Base-by-base conservation (phyloP, 257 asterid genomes). In the Osmanthus fragrans region DNA sequence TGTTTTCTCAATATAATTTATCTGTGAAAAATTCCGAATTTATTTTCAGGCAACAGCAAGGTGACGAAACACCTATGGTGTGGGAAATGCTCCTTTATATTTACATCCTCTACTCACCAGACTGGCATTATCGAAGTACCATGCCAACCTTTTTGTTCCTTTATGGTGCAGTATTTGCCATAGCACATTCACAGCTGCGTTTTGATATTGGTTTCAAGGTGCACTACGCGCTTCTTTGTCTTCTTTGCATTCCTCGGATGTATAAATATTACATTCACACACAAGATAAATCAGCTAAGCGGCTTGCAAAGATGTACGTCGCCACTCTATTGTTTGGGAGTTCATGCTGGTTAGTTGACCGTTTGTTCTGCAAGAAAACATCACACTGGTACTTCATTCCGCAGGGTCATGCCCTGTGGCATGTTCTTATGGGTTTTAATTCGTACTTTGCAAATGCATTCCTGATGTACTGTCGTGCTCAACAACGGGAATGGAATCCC, bases 81-180 rank as follows among this genome's bases (percentile, higher is more conserved):
- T 94, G 98, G 98, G 98, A 94, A 87, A 94, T 91, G 98, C 98
- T 94, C 77, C 95, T 94, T 23, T 94, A 94, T 73, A 89, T 94
- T 56, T 94, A 94, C 92, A 94, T 94, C 81, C 93, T 94, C 79
- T 92, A 94, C 87, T 94, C 98, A 34, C 98, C 97, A 4, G 98
- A 92, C 81, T 94, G 98, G 98, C 98, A 94, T 73, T 94, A 94
- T 73, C 89, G 92, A 45, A 94, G 98, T 80, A 92, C 98, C 11
- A 94, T 92, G 98, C 98, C 98, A 29, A 94, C 94, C 7, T 94
- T 94, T 80, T 70, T 94, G 84, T 94, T 91, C 90, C 89, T 94
- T 70, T 94, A 94, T 65, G 98, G 97, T 66, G 90, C 92, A 51
- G 85, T 78, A 75, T 94, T 91, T 80, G 98, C 96, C 21, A 54